Percentiles rank a stretch among this genome's conserved stretches.
phyloP scores from a whole-genome alignment of 495 filamentous ascomycete species.

The Paragyromitra xinjiangensis region DNA sequence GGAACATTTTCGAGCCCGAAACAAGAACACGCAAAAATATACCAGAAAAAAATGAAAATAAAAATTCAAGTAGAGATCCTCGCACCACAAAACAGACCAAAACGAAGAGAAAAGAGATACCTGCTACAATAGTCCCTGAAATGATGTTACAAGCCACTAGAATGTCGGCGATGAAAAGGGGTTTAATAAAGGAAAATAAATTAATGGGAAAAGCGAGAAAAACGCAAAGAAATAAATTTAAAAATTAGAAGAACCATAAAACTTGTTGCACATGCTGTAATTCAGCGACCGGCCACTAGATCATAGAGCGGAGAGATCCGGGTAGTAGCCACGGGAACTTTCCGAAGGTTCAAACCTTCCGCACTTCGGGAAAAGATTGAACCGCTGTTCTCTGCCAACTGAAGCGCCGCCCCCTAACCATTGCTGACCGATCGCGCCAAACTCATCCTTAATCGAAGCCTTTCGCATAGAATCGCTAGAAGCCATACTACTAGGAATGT shows the following conservation, averaged over 20 bases:
- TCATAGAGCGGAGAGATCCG: constrained; percentile 55
- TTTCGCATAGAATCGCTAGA: constrained; percentile 53
- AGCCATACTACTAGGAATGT: constrained; percentile 55
- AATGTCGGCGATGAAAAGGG: constrained; percentile 28
- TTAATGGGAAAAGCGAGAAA: constrained; percentile 14
- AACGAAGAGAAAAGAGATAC: constrained; percentile 39
- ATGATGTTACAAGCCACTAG: constrained; percentile 54
- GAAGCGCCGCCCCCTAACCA: constrained; percentile 47
- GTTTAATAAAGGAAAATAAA: constrained; percentile 19
- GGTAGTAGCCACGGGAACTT: constrained; percentile 57
- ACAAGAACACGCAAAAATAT: constrained; percentile 52
- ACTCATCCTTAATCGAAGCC: constrained; percentile 56
- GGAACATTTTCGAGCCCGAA: constrained; percentile 40
- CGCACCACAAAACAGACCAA: constrained; percentile 27
- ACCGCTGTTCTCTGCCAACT: constrained; percentile 51
- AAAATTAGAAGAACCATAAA: constrained; percentile 49
- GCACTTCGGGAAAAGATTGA: constrained; percentile 55
- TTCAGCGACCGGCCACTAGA: neutral
- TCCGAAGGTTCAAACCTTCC: constrained; percentile 57
- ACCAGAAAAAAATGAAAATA: constrained; percentile 36
- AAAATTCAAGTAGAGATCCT: constrained; percentile 26
- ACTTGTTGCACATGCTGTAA: constrained; percentile 16
- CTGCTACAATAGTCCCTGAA: constrained; percentile 49
- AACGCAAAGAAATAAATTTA: constrained; percentile 42
- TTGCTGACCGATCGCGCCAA: constrained; percentile 40